These are phyloP conservation scores for Acrocalymma vagum DNA, from an alignment of 2,329 filamentous ascomycete species.

Conservation along the genomic window DNA sequence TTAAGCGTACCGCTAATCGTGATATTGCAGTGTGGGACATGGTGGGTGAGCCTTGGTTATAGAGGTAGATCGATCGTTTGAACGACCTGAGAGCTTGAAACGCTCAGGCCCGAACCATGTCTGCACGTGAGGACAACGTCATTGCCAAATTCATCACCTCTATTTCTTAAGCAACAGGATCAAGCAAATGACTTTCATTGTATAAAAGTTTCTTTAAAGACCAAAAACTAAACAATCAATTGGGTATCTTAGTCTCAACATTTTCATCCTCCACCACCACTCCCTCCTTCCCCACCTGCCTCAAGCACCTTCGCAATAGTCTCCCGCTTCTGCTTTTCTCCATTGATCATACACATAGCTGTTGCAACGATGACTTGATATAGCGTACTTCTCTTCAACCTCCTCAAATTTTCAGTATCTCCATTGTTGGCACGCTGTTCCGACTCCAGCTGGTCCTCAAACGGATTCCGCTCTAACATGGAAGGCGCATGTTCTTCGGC, in stretches of 20 bases:
- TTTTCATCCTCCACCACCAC: constrained; percentile 18
- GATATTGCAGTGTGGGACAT: constrained; percentile 38
- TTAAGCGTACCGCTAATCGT: constrained; percentile 28
- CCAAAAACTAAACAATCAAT: too few relatives aligned
- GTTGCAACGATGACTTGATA: constrained; percentile 43
- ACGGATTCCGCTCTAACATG: not conserved
- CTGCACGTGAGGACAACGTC: too few relatives aligned
- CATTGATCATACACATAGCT: constrained; percentile 41
- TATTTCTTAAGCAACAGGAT: too few relatives aligned
- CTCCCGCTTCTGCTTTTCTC: constrained; percentile 44
- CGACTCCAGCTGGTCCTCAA: not conserved
- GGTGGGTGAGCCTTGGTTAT: constrained; percentile 8
- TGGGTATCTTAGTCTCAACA: too few relatives aligned
- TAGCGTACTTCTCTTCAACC: constrained; percentile 28
- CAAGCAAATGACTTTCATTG: too few relatives aligned
- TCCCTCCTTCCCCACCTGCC: constrained; percentile 14
- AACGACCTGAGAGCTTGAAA: too few relatives aligned
- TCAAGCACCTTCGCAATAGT: constrained; percentile 20
- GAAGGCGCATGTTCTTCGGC: constrained; percentile 14
- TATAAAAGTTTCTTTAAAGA: too few relatives aligned
- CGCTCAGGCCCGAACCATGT: too few relatives aligned
- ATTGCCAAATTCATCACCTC: too few relatives aligned
- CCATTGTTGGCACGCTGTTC: constrained; percentile 7
- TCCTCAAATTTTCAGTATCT: constrained; percentile 6
- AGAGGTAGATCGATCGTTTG: too few relatives aligned